A percentile compares a stretch with the other conserved stretches of the same genome.
These are phyloP conservation scores for Garcia nutans DNA, from an alignment of 345 rosid species.

Conservation along the genomic window DNA sequence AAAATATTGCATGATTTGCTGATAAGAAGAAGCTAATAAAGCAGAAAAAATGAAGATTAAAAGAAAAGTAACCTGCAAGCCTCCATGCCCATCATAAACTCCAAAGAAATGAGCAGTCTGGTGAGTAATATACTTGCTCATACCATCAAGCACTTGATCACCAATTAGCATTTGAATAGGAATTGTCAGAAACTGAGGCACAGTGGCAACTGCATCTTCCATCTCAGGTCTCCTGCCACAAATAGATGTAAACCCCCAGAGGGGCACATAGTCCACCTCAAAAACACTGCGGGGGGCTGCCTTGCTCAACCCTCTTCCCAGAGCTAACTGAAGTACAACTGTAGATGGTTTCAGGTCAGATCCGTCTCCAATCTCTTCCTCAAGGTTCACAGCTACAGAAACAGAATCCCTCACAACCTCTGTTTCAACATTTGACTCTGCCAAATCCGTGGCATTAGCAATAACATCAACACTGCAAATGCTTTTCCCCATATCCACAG, in stretches of 20 bases:
- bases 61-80: conserved; percentile 59
- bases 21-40: not conserved
- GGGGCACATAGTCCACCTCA: conserved; percentile 83
- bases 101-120: conserved; percentile 88
- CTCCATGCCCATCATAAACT: conserved; percentile 99
- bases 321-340: conserved; percentile 46
- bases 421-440: conserved; percentile 34
- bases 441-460: conserved; percentile 37
- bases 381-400: conserved; percentile 35
- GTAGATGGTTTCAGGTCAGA: conserved; percentile 35
- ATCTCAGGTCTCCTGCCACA: conserved; percentile 95
- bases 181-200: conserved; percentile 60
- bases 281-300: conserved; percentile 64
- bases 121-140: conserved; percentile 44
- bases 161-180: conserved; percentile 80
- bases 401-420: conserved; percentile 36
- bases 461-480: conserved; percentile 38
- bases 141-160: conserved; percentile 52
- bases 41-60: not conserved
- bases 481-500: conserved; percentile 40
- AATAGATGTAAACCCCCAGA: conserved; percentile 79
- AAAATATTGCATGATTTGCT: not conserved
- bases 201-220: conserved; percentile 83
- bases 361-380: conserved; percentile 40
- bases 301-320: conserved; percentile 41